Conservation (phyloP, 2,329 filamentous ascomycete genomes). For the Thielaviopsis punctulata region DNA sequence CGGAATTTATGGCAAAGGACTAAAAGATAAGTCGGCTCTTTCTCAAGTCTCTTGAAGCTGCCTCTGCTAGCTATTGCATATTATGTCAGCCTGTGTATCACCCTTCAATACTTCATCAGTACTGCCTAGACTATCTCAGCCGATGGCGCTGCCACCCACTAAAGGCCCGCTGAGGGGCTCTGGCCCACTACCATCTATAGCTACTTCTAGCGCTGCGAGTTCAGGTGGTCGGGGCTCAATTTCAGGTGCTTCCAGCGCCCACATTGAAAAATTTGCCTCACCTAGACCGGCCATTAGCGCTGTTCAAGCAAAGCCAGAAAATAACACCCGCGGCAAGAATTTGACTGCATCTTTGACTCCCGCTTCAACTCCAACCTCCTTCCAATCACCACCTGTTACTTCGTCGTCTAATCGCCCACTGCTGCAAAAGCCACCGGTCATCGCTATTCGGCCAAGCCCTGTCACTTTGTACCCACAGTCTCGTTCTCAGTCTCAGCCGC, state of each 20-base stretch:
- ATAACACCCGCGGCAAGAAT: neutral
- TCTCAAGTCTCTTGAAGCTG: neutral
- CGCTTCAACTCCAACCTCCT: neutral
- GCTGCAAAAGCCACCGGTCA: slow-evolving; percentile 8
- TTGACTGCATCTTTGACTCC: neutral
- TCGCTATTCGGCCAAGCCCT: slow-evolving; percentile 10
- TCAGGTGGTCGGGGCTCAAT: neutral
- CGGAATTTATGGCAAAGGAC: neutral
- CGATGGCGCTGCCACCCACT: slow-evolving; percentile 8
- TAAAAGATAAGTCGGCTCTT: too few relatives aligned
- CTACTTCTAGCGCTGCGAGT: neutral
- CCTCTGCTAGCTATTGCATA: neutral
- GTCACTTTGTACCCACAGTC: slow-evolving; percentile 2
- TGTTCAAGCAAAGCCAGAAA: neutral
- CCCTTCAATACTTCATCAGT: slow-evolving; percentile 2
- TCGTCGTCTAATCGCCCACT: neutral
- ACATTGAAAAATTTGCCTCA: slow-evolving; percentile 11
- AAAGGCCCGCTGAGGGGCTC: slow-evolving; percentile 7
- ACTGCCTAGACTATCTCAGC: slow-evolving; percentile 1
- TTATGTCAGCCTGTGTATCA: neutral
- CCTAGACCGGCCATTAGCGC: neutral
- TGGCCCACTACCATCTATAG: slow-evolving; percentile 6
- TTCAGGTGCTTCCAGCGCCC: slow-evolving; percentile 1
- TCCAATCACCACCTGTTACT: neutral
- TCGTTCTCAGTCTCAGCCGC: neutral